Conservation (phyloP, 2,329 filamentous ascomycete species). For the Geosmithia morbida region DNA sequence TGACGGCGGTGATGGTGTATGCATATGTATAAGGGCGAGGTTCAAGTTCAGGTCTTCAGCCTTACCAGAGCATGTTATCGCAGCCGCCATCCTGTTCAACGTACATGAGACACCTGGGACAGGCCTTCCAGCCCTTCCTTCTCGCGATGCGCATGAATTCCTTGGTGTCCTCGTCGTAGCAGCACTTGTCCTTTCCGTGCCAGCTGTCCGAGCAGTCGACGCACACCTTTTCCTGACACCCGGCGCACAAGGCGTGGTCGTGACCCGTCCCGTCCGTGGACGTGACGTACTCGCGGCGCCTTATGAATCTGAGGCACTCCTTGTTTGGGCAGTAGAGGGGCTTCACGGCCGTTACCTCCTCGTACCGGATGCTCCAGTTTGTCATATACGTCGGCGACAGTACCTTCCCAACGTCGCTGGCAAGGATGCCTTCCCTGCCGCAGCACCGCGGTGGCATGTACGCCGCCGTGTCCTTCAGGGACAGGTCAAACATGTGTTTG, state of each 20-base stretch:
- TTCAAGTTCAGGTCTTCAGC: slow-evolving; percentile 5
- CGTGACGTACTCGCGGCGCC: slow-evolving; percentile 50
- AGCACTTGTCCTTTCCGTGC: slow-evolving; percentile 53
- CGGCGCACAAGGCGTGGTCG: slow-evolving; percentile 54
- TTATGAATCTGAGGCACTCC: slow-evolving; percentile 69
- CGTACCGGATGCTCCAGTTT: slow-evolving; percentile 67
- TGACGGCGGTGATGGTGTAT: too few relatives aligned
- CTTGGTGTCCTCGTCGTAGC: slow-evolving; percentile 52
- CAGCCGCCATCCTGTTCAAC: slow-evolving; percentile 73
- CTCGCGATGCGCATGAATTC: slow-evolving; percentile 50
- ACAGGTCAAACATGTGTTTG: background rate
- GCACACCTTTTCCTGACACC: slow-evolving; percentile 64
- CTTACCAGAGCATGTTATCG: slow-evolving; percentile 79
- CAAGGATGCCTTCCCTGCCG: background rate
- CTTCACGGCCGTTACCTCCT: slow-evolving; percentile 60
- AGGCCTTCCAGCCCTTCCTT: slow-evolving; percentile 59
- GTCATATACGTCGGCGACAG: background rate
- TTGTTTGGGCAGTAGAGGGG: slow-evolving; percentile 63
- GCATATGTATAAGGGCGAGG: too few relatives aligned
- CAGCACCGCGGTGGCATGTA: background rate
- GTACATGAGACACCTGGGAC: slow-evolving; percentile 57
- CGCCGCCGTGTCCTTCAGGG: background rate
- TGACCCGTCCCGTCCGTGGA: slow-evolving; percentile 28
- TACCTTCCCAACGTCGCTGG: background rate
- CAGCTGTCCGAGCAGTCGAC: slow-evolving; percentile 58